Evolutionary conservation across 129 eudicot genomes (phyloP).

Genomic region (Escallonia rubra): DNA sequence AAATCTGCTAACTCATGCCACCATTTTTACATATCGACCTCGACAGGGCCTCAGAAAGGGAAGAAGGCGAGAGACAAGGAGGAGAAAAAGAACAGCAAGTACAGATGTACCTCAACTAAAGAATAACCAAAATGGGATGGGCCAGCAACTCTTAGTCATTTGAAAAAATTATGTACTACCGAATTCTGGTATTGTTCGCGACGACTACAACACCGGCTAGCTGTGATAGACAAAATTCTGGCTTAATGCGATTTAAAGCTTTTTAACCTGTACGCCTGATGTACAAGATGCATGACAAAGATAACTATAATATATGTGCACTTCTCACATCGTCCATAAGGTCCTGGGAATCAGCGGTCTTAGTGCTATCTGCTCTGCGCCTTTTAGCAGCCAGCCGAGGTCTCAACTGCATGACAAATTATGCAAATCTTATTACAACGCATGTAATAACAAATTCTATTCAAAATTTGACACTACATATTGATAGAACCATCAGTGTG

Average conservation of each 20-base stretch:
- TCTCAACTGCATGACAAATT: constrained; percentile 47
- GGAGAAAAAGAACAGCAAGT: no score
- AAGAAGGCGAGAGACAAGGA: no score
- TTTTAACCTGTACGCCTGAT: constrained; percentile 22
- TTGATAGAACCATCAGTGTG: no score
- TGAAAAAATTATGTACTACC: not conserved
- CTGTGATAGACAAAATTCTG: not conserved
- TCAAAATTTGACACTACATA: no score
- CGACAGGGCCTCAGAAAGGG: no score
- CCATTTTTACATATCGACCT: no score
- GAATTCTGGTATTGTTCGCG: not conserved
- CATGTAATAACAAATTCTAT: no score
- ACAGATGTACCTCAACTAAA: not conserved
- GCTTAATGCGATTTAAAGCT: not conserved
- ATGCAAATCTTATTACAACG: no score
- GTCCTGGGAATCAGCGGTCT: constrained; percentile 20
- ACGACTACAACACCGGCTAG: not conserved
- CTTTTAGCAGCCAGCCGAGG: constrained; percentile 61
- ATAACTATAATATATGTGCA: constrained; percentile 17
- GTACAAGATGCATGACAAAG: constrained; percentile 4
- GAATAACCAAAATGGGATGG: not conserved
- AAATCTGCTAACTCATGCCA: no score
- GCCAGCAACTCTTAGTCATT: not conserved
- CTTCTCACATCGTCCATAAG: constrained; percentile 19
- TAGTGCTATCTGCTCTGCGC: constrained; percentile 36